Base-by-base conservation (phyloP, 2,329 filamentous ascomycete species). In the Pleurostoma richardsiae region DNA sequence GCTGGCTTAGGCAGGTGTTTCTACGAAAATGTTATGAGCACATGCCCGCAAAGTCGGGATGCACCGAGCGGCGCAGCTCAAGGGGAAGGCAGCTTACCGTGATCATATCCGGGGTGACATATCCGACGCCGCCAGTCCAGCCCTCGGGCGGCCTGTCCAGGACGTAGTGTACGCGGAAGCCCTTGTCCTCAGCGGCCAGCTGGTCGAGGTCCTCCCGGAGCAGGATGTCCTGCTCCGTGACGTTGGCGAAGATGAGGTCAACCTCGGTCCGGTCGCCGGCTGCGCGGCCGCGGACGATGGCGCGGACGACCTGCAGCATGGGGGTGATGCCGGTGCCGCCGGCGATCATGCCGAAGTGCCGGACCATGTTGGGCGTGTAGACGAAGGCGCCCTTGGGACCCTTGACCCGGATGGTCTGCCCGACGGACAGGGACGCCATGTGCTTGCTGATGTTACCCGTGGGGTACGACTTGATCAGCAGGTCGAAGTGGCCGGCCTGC, bases 381-480 rank as follows among this genome's bases (percentile, higher is more conserved):
- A 95, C 88, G 79, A 99, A 96, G 59, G 92, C 92, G 58, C 94
- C 94, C 80, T 97, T 97, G 69, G 94, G 94, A 7, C 94, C 94
- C 59, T 82, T 85, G 59, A 97, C 86, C 66, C 89, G 89, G 78
- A 99, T 94, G 51, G 80, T 85, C 69, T 95, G 83, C 52, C 92
- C 91, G 50, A 96, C 79, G 53, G 80, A 80, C 52, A 99, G 80
- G 10, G 81, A 83, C 41, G 90, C 88, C 73, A 99, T 84, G 71
- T 95, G 79, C 73, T 90, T 91, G 67, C 88, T 95, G 77, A 99
- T 97, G 76, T 97, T 97, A 59, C 94, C 94, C 57, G 90, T 91
- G 3, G 91, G 90, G 73, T 99, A 99, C 29, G 90, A 90, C 79
- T 99, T 99, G 78, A 99, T 91, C 59, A 99, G 82, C 50, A 99